A percentile compares a stretch with the other conserved stretches of the same genome.
These are phyloP conservation scores for Trichoderma lentiforme DNA, from an alignment of 2,329 filamentous ascomycete genomes.

Conservation along the genomic window DNA sequence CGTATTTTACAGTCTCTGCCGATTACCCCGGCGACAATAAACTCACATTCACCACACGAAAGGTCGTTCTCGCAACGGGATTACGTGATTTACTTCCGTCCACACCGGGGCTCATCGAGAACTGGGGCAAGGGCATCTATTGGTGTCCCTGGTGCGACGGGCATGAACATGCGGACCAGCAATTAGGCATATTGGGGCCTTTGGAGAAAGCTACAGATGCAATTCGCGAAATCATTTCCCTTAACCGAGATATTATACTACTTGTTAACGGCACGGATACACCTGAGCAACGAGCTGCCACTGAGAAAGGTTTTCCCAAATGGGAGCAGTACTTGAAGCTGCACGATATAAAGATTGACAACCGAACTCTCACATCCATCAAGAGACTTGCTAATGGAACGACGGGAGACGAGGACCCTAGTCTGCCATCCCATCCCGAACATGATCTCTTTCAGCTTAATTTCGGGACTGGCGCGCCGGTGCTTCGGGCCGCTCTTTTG, in stretches of 20 bases:
- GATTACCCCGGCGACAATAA: constrained; percentile 20
- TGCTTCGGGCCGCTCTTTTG: constrained; percentile 51
- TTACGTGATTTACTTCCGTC: constrained; percentile 51
- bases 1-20: constrained; percentile 43
- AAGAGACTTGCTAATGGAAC: constrained; percentile 43
- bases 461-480: constrained; percentile 44
- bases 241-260: constrained; percentile 54
- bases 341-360: constrained; percentile 53
- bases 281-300: constrained; percentile 35
- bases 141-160: constrained; percentile 67
- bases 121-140: constrained; percentile 58
- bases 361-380: constrained; percentile 50
- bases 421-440: constrained; percentile 44
- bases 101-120: constrained; percentile 53
- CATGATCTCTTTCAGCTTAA: constrained; percentile 54
- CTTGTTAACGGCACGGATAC: constrained; percentile 60
- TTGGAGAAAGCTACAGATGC: constrained; percentile 43
- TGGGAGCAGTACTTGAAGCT: constrained; percentile 49
- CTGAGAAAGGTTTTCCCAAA: constrained; percentile 39
- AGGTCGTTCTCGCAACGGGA: constrained; percentile 57
- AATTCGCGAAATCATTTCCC: constrained; percentile 51
- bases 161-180: constrained; percentile 57
- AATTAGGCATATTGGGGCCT: constrained; percentile 50
- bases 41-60: constrained; percentile 44
- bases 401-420: constrained; percentile 37